These are phyloP conservation scores for Nothophaeocryptopus gaeumannii DNA, from an alignment of 2,329 filamentous ascomycete species.

Conservation along the genomic window DNA sequence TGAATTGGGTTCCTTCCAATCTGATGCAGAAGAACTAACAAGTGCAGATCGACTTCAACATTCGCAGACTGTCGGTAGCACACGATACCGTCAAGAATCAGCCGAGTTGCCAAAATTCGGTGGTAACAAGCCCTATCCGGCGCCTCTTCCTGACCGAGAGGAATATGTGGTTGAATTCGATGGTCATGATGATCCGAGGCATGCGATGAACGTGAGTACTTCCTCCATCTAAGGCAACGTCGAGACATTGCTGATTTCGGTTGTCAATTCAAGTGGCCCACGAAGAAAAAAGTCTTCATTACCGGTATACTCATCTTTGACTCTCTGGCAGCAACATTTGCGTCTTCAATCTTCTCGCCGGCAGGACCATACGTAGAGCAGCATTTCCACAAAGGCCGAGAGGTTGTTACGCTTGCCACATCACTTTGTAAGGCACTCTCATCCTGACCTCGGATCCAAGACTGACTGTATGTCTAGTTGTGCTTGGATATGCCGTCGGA, in stretches of 20 bases:
- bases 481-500: slow-evolving; percentile 34
- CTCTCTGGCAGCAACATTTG: slow-evolving; percentile 68
- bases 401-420: slow-evolving; percentile 44
- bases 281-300: slow-evolving; percentile 72
- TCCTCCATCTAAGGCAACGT: too few relatives aligned
- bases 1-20: neutral
- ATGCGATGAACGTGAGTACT: slow-evolving; percentile 59
- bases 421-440: slow-evolving; percentile 45
- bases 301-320: slow-evolving; percentile 69
- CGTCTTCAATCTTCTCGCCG: slow-evolving; percentile 51
- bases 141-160: slow-evolving; percentile 68
- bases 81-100: slow-evolving; percentile 28
- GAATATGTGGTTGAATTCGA: slow-evolving; percentile 81
- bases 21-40: slow-evolving; percentile 43
- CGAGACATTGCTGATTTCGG: too few relatives aligned
- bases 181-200: slow-evolving; percentile 75
- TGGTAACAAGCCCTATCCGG: slow-evolving; percentile 55
- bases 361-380: slow-evolving; percentile 41
- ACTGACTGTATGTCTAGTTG: slow-evolving; percentile 42
- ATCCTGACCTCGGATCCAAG: neutral
- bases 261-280: slow-evolving; percentile 54
- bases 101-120: slow-evolving; percentile 35
- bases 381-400: slow-evolving; percentile 43
- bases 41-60: slow-evolving; percentile 60
- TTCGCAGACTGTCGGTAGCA: slow-evolving; percentile 64